Evolutionary conservation across 768 basidiomycete genomes (phyloP).

Genomic region (Mycena maculata): DNA sequence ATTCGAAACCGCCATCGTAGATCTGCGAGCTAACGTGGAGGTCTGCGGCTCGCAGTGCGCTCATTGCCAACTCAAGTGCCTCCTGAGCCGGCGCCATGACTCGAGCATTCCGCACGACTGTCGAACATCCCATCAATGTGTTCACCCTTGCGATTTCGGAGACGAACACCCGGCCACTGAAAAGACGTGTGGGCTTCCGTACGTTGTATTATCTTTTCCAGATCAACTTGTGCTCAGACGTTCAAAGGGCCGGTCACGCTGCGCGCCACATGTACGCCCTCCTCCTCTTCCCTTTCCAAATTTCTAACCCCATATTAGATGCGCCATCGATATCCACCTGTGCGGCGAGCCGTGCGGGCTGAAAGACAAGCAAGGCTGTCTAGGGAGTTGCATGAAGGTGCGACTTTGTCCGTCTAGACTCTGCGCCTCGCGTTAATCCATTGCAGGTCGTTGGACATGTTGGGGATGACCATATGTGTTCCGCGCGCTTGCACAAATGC

Average conservation of each 20-base stretch:
- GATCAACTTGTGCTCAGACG: not conserved
- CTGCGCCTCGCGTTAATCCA: no score
- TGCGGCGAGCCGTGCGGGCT: constrained; percentile 66
- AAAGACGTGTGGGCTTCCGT: constrained; percentile 61
- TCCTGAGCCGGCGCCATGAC: constrained; percentile 59
- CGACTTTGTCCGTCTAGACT: constrained; percentile 37
- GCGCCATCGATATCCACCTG: constrained; percentile 60
- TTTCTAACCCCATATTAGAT: constrained; percentile 48
- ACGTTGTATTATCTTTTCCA: constrained; percentile 35
- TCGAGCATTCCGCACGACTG: constrained; percentile 59
- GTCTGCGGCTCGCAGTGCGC: constrained; percentile 63
- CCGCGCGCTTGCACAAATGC: constrained; percentile 65
- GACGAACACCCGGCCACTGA: constrained; percentile 46
- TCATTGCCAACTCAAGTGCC: constrained; percentile 61
- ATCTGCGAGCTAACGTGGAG: constrained; percentile 57
- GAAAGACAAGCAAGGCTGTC: constrained; percentile 60
- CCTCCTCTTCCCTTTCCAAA: not conserved
- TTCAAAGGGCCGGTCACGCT: constrained; percentile 67
- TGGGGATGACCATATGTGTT: constrained; percentile 64
- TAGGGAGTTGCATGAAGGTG: constrained; percentile 64
- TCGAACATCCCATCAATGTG: constrained; percentile 60
- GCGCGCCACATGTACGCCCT: constrained; percentile 63
- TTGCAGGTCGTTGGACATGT: constrained; percentile 58
- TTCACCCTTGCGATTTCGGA: constrained; percentile 55
- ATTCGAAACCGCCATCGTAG: constrained; percentile 56